Base-by-base conservation (phyloP, 805 yeast species). In the Wickerhamiella hasegawae region DNA sequence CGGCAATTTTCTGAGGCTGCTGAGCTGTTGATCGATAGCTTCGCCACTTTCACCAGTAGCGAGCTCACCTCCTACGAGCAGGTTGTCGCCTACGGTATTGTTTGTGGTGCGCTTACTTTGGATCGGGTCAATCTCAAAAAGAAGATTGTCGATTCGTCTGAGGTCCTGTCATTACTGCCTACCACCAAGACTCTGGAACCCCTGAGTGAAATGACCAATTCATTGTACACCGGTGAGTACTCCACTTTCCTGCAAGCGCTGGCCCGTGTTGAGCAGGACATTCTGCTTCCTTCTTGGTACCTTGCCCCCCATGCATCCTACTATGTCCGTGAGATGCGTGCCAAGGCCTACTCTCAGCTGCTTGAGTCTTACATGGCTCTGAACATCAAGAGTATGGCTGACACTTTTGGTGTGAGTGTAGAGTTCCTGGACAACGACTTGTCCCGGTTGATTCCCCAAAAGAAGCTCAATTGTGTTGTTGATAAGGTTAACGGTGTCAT, bases 31-130 rank as follows among this genome's bases (percentile, higher is more conserved):
- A 81, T 82, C 44, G 98, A 85, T 55, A 78, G 93, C 8, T 67
- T 90, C 55, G 84, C 97, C 8, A 90, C 98, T 2, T 90, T 90
- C 60, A 87, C 97, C 1, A 81, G 94, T 12, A 76, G 83, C 2
- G 98, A 90, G 55, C 62, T 90, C 42, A 70, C 94, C 36, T 69
- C 82, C 3, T 90, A 90, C 60, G 93, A 83, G 51, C 78, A 81
- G 52, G 76, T 90, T 42, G 96, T 92, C 2, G 77, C 74, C 35
- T 85, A 78, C 50, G 85, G 96, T 3, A 71, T 84, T 23, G 69
- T 85, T 12, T 71, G 92, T n/a, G 97, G 97, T 27, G 75, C 83
- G 2, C 66, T 87, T 40, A 61, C 87, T 1, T 67, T 90, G 42
- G 80, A 71, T 45, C 74, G 98, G 52, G 81, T 76, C 10, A 90